These are phyloP conservation scores for Phaeodactylum tricornutum DNA, from an alignment of 108 stramenopile species.

Conservation along the genomic window DNA sequence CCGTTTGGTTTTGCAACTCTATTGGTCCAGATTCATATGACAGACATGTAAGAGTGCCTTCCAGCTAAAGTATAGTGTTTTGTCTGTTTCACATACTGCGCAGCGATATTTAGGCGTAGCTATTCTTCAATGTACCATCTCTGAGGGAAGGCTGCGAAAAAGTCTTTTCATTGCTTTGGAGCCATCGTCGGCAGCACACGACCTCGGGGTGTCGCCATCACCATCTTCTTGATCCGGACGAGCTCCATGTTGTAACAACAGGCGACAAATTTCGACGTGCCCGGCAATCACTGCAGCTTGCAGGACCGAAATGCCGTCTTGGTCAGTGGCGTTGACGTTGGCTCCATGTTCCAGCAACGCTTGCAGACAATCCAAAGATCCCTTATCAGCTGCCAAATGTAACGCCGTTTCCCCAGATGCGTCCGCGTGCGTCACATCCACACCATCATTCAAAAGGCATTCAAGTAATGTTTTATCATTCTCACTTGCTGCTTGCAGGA, in stretches of 20 bases:
- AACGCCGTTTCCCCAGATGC: slow-evolving; percentile 63
- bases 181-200: slow-evolving; percentile 56
- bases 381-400: slow-evolving; percentile 71
- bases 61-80: no score
- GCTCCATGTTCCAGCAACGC: slow-evolving; percentile 53
- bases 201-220: slow-evolving; percentile 72
- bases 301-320: slow-evolving; percentile 66
- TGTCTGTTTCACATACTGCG: no score
- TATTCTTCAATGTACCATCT: no score
- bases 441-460: slow-evolving; percentile 15
- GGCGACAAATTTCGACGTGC: slow-evolving; percentile 33
- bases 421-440: slow-evolving; percentile 37
- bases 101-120: no score
- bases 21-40: slow-evolving; percentile 27
- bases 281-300: slow-evolving; percentile 72
- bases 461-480: slow-evolving; percentile 16
- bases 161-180: slow-evolving; percentile 24
- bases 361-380: slow-evolving; percentile 40
- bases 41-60: not conserved
- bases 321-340: slow-evolving; percentile 53
- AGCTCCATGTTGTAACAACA: slow-evolving; percentile 55
- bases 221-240: slow-evolving; percentile 66
- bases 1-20: slow-evolving; percentile 63
- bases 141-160: no score
- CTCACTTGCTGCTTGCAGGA: slow-evolving; percentile 41